Conservation (phyloP, 441 rosid genomes). For the Erodium moschatum region DNA sequence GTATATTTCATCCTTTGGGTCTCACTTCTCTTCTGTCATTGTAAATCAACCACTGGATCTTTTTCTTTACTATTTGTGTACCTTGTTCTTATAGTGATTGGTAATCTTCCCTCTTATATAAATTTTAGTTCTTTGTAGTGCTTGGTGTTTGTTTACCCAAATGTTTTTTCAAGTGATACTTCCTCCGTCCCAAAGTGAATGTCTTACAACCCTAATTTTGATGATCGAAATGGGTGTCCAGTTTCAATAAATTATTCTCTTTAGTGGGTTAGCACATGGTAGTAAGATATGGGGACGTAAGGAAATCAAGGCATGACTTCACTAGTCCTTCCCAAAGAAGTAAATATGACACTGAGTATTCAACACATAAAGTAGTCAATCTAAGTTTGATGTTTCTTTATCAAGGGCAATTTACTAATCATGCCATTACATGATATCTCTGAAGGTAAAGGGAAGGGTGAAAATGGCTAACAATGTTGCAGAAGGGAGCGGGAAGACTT, state of each 20-base stretch:
- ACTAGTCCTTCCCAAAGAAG: too few species aligned
- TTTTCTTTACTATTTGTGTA: not conserved
- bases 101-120: not conserved
- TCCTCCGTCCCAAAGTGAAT: too few species aligned
- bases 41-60: not conserved
- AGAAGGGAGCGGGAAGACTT: slow-evolving; percentile 25
- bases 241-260: too few species aligned
- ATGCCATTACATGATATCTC: slow-evolving; percentile 5
- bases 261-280: too few species aligned
- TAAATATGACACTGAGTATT: too few species aligned
- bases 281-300: too few species aligned
- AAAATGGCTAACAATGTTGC: slow-evolving; percentile 42
- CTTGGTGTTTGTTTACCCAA: not conserved
- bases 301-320: too few species aligned
- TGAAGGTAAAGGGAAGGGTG: slow-evolving; percentile 2
- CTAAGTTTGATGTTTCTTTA: not conserved
- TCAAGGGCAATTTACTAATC: not conserved
- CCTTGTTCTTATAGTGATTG: not conserved
- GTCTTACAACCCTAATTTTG: too few species aligned
- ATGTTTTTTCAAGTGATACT: not conserved
- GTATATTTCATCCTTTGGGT: not conserved
- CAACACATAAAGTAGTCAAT: too few species aligned
- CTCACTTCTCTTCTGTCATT: not conserved
- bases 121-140: not conserved
- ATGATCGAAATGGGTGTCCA: too few species aligned